phyloP scores from a whole-genome alignment of 805 yeast species.

The Maudiozyma serrabonitensis region DNA sequence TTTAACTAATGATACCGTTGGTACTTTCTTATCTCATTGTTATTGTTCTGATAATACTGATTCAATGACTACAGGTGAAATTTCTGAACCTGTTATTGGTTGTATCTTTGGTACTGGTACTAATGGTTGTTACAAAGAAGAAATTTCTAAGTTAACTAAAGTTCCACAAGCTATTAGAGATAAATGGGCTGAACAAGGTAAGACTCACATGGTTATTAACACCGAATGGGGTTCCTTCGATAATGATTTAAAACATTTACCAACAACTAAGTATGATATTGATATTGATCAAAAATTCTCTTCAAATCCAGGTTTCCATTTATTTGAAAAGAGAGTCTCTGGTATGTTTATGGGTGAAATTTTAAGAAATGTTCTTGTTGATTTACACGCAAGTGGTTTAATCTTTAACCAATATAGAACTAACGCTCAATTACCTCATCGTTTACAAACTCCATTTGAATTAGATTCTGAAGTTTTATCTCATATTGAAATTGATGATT shows the following conservation, averaged over 20 bases:
- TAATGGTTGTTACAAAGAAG: conserved; percentile 88
- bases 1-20: conserved; percentile 91
- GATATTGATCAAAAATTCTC: conserved; percentile 57
- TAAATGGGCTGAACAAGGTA: conserved; percentile 34
- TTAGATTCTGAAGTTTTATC: conserved; percentile 76
- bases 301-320: conserved; percentile 77
- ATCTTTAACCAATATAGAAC: conserved; percentile 46
- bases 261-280: conserved; percentile 68
- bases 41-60: conserved; percentile 49
- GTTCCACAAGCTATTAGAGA: conserved; percentile 39
- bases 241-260: conserved; percentile 66
- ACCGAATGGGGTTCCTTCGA: conserved; percentile 99
- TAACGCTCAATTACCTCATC: conserved; percentile 38
- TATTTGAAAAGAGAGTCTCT: conserved; percentile 84
- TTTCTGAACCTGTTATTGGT: conserved; percentile 73
- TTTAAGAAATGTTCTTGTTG: conserved; percentile 62
- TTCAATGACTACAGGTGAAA: conserved; percentile 43
- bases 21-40: conserved; percentile 81
- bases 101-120: conserved; percentile 97
- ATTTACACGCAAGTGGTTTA: conserved; percentile 48
- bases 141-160: conserved; percentile 61
- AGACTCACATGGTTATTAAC: conserved; percentile 73
- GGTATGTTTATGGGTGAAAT: conserved; percentile 93
- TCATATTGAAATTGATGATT: conserved; percentile 73
- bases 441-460: conserved; percentile 67